Percentiles rank a stretch among this genome's conserved stretches.
These are phyloP conservation scores for Pseudogymnoascus sp. DNA, from an alignment of 2,329 filamentous ascomycete species.

Conservation along the genomic window DNA sequence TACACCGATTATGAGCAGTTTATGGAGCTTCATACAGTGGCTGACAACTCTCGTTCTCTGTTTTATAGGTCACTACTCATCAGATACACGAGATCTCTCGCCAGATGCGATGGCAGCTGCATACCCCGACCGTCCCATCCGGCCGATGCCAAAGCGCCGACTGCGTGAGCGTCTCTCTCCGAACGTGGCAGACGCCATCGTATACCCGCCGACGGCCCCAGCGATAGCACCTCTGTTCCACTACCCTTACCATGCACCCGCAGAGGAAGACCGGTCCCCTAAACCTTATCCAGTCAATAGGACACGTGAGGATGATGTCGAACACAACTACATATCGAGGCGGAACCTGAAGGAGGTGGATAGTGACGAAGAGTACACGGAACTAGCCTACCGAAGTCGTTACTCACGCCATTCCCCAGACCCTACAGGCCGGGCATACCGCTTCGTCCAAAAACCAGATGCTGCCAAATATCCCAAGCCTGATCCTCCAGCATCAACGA, in stretches of 20 bases:
- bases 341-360: constrained; percentile 50
- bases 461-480: constrained; percentile 39
- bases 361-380: constrained; percentile 53
- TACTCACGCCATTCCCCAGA: constrained; percentile 43
- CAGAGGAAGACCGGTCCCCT: constrained; percentile 29
- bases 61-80: constrained; percentile 22
- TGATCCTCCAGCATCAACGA: constrained; percentile 58
- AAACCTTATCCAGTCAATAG: constrained; percentile 17
- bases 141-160: constrained; percentile 81
- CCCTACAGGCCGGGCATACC: constrained; percentile 36
- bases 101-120: constrained; percentile 72
- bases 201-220: constrained; percentile 71
- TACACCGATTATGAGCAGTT: neutral
- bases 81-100: constrained; percentile 49
- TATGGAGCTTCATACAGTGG: neutral
- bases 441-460: constrained; percentile 39
- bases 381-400: constrained; percentile 26
- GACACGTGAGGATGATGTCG: constrained; percentile 24
- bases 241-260: constrained; percentile 44
- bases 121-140: constrained; percentile 86
- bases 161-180: constrained; percentile 82
- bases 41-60: neutral
- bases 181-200: constrained; percentile 73
- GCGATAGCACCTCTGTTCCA: constrained; percentile 69
- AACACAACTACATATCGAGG: constrained; percentile 35